Base-by-base conservation (phyloP, 441 rosid species). In the Manihot esculenta region DNA sequence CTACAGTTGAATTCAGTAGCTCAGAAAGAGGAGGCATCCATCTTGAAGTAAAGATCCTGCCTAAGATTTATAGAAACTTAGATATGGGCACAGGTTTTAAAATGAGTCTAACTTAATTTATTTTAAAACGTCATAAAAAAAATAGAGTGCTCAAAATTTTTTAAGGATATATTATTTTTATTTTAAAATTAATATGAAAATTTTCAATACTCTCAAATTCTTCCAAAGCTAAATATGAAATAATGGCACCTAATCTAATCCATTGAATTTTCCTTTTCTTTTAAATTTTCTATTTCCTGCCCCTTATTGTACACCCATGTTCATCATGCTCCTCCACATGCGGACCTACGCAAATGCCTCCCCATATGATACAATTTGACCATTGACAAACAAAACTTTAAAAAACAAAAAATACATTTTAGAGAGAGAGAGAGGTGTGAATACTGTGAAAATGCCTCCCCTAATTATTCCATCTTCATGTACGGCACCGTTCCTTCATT, bases 331-430 rank as follows among this genome's bases (percentile, higher is more conserved):
- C 68, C 57, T 75, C 10, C 73, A 64, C 70, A 41, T 48, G 73
- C 61, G 71, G 60, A 49, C 72, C 62, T 21, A 49, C 73, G 1
- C 17, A n/a, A 18, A 51, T 73, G 80, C 69, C 53, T 68, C 72
- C 76, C 30, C 24, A 5, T 51, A 24, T 18, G 56, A n/a, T 21
- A 23, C 61, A 67, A 60, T 44, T 45, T 23, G 6, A 27, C 48
- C 20, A 53, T 62, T 48, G n/a, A 26, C 66, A 66, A 66, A 27
- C 69, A 56, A 24, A 35, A 35, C 53, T 30, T 30, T 1, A 30
- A 30, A 30, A 30, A 1, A 30, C n/a, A n/a, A n/a, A n/a, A n/a
- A n/a, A n/a, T n/a, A n/a, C n/a, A n/a, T n/a, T n/a, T n/a, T n/a
- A n/a, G 41, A 35, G 7, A 35, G 4, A 2, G 41, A 35, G 41